Percentiles rank a stretch among this genome's conserved stretches.
These are phyloP conservation scores for Fusarium staphyleae DNA, from an alignment of 2,329 filamentous ascomycete genomes.

Conservation along the genomic window DNA sequence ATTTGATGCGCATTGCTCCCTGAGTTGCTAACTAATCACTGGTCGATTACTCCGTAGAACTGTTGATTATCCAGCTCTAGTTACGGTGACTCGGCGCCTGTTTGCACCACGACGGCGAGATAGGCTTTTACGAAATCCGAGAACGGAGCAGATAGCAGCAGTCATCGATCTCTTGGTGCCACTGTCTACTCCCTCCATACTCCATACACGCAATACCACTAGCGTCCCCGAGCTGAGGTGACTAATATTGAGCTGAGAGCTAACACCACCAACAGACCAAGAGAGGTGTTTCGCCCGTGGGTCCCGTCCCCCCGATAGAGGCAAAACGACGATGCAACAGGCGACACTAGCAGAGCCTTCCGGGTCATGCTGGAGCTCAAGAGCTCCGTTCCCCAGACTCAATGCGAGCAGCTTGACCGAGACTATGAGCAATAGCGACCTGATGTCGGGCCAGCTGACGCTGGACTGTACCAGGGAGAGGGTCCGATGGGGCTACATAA, in stretches of 20 bases:
- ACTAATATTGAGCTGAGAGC: background rate
- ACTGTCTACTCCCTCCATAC: background rate
- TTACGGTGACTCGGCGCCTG: slow-evolving; percentile 16
- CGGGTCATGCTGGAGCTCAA: slow-evolving; percentile 17
- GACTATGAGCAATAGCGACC: slow-evolving; percentile 30
- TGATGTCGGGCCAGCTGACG: slow-evolving; percentile 26
- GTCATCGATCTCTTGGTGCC: background rate
- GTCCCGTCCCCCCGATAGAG: slow-evolving; percentile 1
- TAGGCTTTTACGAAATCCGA: background rate
- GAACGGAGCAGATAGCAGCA: background rate
- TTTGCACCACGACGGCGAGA: background rate
- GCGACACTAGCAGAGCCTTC: slow-evolving; percentile 9
- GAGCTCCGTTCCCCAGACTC: slow-evolving; percentile 33
- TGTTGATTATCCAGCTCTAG: background rate
- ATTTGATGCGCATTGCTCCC: background rate
- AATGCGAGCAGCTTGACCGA: slow-evolving; percentile 17
- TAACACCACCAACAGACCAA: background rate
- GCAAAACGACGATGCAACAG: slow-evolving; percentile 7
- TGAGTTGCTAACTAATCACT: background rate
- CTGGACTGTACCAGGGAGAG: slow-evolving; percentile 7
- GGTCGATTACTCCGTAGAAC: background rate
- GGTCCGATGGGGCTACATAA: slow-evolving; percentile 14
- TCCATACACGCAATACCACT: background rate
- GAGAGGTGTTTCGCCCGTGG: slow-evolving; percentile 6
- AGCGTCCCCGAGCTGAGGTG: background rate